Evolutionary conservation across 2,329 filamentous ascomycete genomes (phyloP), one percentile per base, ranked within the genome.

Genomic region (Diaporthe australafricana): DNA sequence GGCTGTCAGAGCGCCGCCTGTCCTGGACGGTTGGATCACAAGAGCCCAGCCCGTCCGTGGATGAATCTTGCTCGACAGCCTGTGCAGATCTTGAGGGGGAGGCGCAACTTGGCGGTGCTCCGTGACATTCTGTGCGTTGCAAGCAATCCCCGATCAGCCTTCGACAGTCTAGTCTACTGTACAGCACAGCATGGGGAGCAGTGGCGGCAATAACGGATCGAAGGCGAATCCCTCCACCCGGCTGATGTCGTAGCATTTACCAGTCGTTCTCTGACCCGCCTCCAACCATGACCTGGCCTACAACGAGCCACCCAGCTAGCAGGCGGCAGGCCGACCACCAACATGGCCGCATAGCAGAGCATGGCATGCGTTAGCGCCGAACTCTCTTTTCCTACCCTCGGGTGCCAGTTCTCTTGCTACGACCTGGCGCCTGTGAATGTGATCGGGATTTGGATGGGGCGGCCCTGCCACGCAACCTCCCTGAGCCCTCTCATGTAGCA

Each of bases 171-270:
- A 11, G 48, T 11, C 47, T 32, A 32, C 40, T 62, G 57, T 45
- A 14, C 57, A n/a, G 40, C 38, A 35, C 30, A 56, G 52, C n/a
- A 22, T n/a, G 38, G 60, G 30, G 38, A 38, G 30, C 60, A 50
- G 30, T 50, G 48, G 30, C 32, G 60, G 60, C 60, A 65, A 65
- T 35, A 50, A 65, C 45, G 60, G 60, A n/a, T 20, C 60, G 32
- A 65, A 50, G 60, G 42, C n/a, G 60, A n/a, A 63, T 63, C 30
- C 14, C 27, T 50, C 42, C 45, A 50, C 30, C 27, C 60, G 60
- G 60, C 45, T 65, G 60, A 50, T 65, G 45, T 65, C 60, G 60
- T 48, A 27, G 30, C 35, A 50, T 38, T 65, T 65, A 20, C 60
- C 60, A 65, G 45, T 50, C 30, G 53, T 47, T 45, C 45, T 17